Evolutionary conservation across 2,329 filamentous ascomycete species (phyloP), one percentile per base, ranked within the genome.

Genomic region (Paecilomyces formosus): DNA sequence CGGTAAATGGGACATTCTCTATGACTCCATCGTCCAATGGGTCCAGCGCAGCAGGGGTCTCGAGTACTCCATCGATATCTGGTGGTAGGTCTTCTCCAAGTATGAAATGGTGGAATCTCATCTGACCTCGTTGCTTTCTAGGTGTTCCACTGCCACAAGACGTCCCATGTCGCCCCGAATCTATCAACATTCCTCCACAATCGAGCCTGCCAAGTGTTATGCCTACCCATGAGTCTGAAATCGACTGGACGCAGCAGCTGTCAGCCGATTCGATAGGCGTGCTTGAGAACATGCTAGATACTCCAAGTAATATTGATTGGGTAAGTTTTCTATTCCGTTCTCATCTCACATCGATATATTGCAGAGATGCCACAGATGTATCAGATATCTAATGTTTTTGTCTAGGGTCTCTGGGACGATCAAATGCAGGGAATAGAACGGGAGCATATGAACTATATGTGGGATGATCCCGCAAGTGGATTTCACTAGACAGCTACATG

Each of bases 281-380:
- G 0, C 72, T 73, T 55, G 68, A 66, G 33, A 68, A 69, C 15
- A 74, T 74, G 70, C 63, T 74, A 13, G 68, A 68, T 30, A 62
- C 66, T 1, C 70, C 71, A 9, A 63, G 62, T 33, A 68, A 67
- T 57, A 55, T 73, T 18, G 66, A 74, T 60, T 73, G 71, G 71
- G 71, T 73, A 65, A 62, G 69, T 50, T 9, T 15, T 15, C 24
- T 21, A 1, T 30, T 18, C 18, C 13, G 26, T n/a, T 2, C 3
- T 21, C 35, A 52, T 61, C 50, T 58, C 53, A 21, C 55, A 61
- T 28, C 31, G 52, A 18, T 26, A 11, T 54, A 6, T 30, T 53
- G 13, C 55, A 63, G 33, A 39, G 3, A 39, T 5, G 2, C n/a
- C 15, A 5, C 15, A 11, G 39, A 45, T 8, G 18, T 39, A n/a